Percentiles rank a stretch among this genome's conserved stretches.
These are phyloP conservation scores for Globisporangium recalcitrans DNA, from an alignment of 352 stramenopile species.

Conservation along the genomic window DNA sequence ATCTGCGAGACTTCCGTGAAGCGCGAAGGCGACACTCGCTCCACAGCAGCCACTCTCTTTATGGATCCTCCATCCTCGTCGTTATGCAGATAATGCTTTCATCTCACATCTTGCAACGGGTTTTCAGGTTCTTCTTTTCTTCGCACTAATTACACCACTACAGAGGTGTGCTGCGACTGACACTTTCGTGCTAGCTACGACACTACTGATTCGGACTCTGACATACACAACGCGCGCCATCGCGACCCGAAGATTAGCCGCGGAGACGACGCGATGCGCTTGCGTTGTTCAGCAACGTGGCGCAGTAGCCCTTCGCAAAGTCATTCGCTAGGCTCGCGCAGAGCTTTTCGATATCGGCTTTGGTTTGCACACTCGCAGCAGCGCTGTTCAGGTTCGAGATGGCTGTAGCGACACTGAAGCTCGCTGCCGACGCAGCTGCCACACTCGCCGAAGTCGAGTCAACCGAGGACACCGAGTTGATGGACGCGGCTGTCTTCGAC, in stretches of 20 bases:
- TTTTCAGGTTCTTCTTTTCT: too few relatives aligned
- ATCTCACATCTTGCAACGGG: too few relatives aligned
- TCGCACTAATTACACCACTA: too few relatives aligned
- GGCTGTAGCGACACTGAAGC: neutral
- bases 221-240: neutral
- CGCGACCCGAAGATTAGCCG: neutral
- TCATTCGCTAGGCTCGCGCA: conserved; percentile 1
- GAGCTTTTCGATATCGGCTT: neutral
- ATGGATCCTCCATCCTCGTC: too few relatives aligned
- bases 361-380: neutral
- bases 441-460: neutral
- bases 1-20: too few relatives aligned
- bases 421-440: neutral
- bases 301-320: conserved; percentile 2
- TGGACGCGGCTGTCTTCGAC: neutral
- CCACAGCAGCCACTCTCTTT: too few relatives aligned
- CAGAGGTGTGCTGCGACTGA: too few relatives aligned
- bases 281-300: neutral
- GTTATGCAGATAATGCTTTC: too few relatives aligned
- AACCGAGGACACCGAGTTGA: neutral
- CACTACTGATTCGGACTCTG: neutral
- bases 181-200: neutral
- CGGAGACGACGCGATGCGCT: neutral
- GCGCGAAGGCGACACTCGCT: too few relatives aligned
- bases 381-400: neutral